phyloP scores from a whole-genome alignment of 2,329 filamentous ascomycete genomes.

The Paraphaeosphaeria sporulosa region DNA sequence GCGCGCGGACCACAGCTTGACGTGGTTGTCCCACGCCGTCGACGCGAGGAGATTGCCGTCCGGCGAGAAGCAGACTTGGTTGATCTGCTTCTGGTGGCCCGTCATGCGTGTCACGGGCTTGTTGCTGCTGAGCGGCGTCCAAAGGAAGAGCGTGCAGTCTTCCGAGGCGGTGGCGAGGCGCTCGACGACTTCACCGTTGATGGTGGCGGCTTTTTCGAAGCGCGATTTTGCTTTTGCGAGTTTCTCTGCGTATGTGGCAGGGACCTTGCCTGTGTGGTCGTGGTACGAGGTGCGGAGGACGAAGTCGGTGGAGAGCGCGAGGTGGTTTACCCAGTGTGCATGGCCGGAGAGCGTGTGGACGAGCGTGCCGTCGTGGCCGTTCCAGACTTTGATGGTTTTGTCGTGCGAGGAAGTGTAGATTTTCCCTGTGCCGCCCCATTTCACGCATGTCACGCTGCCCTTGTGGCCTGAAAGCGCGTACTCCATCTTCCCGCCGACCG shows the following conservation, averaged over 20 bases:
- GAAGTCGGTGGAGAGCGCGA: slow-evolving; percentile 92
- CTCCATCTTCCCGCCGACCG: slow-evolving; percentile 78
- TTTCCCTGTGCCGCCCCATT: slow-evolving; percentile 86
- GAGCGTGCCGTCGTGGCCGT: slow-evolving; percentile 78
- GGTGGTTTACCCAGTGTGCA: slow-evolving; percentile 94
- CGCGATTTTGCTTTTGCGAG: slow-evolving; percentile 77
- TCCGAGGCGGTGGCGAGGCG: slow-evolving; percentile 89
- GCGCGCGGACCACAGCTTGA: slow-evolving; percentile 86
- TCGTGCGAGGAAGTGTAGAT: slow-evolving; percentile 73
- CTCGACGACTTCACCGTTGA: slow-evolving; percentile 80
- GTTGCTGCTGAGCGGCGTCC: slow-evolving; percentile 77
- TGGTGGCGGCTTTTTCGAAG: slow-evolving; percentile 83
- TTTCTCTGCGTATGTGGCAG: slow-evolving; percentile 73
- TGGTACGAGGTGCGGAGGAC: slow-evolving; percentile 85
- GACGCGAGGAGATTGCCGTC: slow-evolving; percentile 89
- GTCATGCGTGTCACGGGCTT: slow-evolving; percentile 88
- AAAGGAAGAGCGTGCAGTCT: slow-evolving; percentile 96
- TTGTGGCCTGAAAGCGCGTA: slow-evolving; percentile 88
- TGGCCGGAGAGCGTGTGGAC: slow-evolving; percentile 82
- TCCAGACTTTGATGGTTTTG: slow-evolving; percentile 92
- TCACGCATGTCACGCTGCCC: slow-evolving; percentile 85
- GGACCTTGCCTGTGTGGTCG: slow-evolving; percentile 78
- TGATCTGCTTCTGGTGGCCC: slow-evolving; percentile 97
- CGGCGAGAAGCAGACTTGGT: slow-evolving; percentile 92
- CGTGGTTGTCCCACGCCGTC: slow-evolving; percentile 91